Evolutionary conservation across 192 early-diverging fungal species (phyloP), one percentile per base, ranked within the genome.

Genomic region (Thoreauomyces humboldtii): DNA sequence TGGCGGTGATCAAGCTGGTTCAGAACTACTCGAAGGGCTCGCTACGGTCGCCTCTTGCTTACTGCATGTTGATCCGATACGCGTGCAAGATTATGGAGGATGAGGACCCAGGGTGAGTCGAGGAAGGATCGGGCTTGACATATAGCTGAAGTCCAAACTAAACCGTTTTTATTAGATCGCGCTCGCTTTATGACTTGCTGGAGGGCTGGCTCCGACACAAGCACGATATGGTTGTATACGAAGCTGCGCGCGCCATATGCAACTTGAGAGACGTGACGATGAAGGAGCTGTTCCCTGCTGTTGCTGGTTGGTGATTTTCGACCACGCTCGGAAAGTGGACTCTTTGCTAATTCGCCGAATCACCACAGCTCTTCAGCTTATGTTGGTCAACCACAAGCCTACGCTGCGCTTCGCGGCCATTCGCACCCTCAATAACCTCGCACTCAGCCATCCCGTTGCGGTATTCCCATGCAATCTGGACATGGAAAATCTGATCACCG

Each of bases 211-310:
- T 98, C 36, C 77, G 91, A 59, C 94, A 98, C 75, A 92, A 93
- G 75, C 95, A 89, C 61, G 97, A 99, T 64, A 97, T 99, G 92
- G 95, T 99, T 36, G 92, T 92, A 57, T 86, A 93, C 61, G 97
- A 99, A 75, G 94, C 97, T 15, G 95, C 95, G 43, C 88, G 93
- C 44, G 94, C 97, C 4, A 92, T 96, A 68, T 98, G 95, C 77
- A 88, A 92, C 51, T 85, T 99, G 59, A 79, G 76, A 31, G 87
- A 93, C 53, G 91, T 90, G 6, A 90, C 86, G 12, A 69, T 70
- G 44, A 93, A 92, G 74, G 91, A 96, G 72, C 76, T 99, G 35
- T 88, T 91, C 76, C 88, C 91, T 4, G 95, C 95, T n/a, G 90
- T 99, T 28, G 86, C 88, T 43, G 91, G 87, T 88, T 70, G 58